A percentile compares a stretch with the other conserved stretches of the same genome.
Conservation (phyloP, 257 asterid species). For the Eustoma russellianum region DNA sequence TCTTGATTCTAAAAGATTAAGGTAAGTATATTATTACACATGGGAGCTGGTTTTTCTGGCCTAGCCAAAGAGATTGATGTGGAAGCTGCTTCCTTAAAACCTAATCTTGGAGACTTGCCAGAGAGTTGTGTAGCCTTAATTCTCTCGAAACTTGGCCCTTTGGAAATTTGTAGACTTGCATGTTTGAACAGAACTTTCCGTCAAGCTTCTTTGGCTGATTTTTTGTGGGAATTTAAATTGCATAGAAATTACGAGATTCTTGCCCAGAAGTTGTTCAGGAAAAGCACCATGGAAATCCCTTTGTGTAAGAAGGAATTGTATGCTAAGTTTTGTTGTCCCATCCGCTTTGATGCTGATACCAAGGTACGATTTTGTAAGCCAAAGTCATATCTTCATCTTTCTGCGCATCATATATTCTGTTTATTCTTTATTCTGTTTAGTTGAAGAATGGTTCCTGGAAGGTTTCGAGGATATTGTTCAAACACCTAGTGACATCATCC, state of each 20-base stretch:
- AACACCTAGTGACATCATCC: no score
- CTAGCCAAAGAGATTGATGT: not conserved
- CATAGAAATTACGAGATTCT: constrained; percentile 38
- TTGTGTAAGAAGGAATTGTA: constrained; percentile 32
- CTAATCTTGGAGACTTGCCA: constrained; percentile 36
- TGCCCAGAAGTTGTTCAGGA: constrained; percentile 10
- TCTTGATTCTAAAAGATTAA: not conserved
- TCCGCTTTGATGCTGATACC: constrained; percentile 22
- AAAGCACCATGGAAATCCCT: not conserved
- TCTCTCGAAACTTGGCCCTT: constrained; percentile 23
- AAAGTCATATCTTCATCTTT: no score
- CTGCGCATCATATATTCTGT: no score
- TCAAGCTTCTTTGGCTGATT: constrained; percentile 37
- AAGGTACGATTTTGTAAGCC: constrained; percentile 19
- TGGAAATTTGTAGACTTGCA: constrained; percentile 31
- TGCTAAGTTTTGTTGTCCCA: constrained; percentile 24
- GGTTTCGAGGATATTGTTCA: no score
- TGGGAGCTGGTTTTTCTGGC: constrained; percentile 37
- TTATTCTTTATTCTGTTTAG: no score
- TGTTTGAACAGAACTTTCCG: constrained; percentile 24
- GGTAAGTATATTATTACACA: not conserved
- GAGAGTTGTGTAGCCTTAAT: constrained; percentile 48
- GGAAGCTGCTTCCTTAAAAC: not conserved
- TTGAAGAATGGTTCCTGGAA: no score
- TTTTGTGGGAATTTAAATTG: constrained; percentile 40